Conservation (phyloP, 73 alveolate species). For the Halteria grandinella region DNA sequence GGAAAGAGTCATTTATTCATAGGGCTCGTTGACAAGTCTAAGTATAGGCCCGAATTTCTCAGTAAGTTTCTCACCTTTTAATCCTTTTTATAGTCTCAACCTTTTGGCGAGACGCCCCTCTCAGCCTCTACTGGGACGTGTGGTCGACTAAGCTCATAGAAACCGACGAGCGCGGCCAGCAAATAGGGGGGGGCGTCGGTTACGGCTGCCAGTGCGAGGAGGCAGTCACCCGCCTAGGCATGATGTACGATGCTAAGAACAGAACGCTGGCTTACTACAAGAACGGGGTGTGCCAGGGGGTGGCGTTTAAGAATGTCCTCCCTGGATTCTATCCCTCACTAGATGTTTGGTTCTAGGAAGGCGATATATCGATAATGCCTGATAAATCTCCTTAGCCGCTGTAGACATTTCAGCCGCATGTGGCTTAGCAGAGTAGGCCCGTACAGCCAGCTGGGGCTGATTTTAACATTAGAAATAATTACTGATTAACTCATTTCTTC, state of each 20-base stretch:
- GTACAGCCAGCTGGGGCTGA: too few relatives aligned
- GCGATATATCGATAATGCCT: constrained; percentile 71
- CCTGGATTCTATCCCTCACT: constrained; percentile 81
- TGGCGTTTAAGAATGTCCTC: constrained; percentile 86
- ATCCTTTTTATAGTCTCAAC: constrained; percentile 55
- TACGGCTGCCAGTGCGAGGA: constrained; percentile 90
- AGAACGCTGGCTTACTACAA: constrained; percentile 81
- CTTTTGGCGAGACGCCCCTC: constrained; percentile 88
- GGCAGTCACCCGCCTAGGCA: constrained; percentile 80
- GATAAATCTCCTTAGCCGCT: constrained; percentile 56
- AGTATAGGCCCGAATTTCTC: constrained; percentile 66
- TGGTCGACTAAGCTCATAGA: constrained; percentile 84
- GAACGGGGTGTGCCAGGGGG: constrained; percentile 85
- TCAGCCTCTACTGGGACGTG: constrained; percentile 84
- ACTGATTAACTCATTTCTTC: too few relatives aligned
- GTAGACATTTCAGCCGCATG: too few relatives aligned
- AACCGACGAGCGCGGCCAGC: constrained; percentile 81
- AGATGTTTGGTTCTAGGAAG: constrained; percentile 87
- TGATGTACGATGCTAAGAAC: constrained; percentile 75
- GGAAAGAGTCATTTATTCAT: constrained; percentile 79
- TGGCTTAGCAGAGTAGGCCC: too few relatives aligned
- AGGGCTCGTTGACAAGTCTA: constrained; percentile 82
- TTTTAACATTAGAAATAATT: too few relatives aligned
- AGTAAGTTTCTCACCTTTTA: neutral
- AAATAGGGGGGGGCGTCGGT: constrained; percentile 78